phyloP scores from a whole-genome alignment of 1,139 yeast species.

The Pichia sp. region DNA sequence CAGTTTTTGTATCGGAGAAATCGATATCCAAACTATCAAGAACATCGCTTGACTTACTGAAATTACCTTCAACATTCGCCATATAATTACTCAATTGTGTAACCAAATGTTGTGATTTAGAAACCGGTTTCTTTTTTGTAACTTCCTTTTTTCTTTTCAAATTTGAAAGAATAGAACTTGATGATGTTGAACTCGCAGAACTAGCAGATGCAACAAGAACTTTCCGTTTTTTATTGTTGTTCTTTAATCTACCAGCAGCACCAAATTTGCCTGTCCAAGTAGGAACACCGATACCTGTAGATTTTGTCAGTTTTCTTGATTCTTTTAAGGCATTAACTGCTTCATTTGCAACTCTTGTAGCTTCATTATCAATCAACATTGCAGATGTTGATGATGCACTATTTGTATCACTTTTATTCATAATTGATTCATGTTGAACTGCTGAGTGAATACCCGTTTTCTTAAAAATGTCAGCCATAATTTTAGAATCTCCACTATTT shows the following conservation, averaged over 20 bases:
- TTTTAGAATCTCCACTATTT: slow-evolving; percentile 45
- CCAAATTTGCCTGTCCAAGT: slow-evolving; percentile 98
- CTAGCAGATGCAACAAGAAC: neutral
- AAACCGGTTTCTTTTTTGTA: neutral
- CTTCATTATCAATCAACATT: slow-evolving; percentile 62
- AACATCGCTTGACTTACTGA: slow-evolving; percentile 55
- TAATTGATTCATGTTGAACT: slow-evolving; percentile 70
- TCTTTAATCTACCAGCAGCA: slow-evolving; percentile 48
- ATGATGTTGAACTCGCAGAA: slow-evolving; percentile 13
- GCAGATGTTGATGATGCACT: slow-evolving; percentile 14
- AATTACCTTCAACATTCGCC: slow-evolving; percentile 33
- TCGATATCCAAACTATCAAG: slow-evolving; percentile 43
- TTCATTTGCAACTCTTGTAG: slow-evolving; percentile 63
- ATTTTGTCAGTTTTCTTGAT: slow-evolving; percentile 60
- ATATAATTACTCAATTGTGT: slow-evolving; percentile 30
- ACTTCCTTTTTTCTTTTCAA: slow-evolving; percentile 26
- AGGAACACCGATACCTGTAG: slow-evolving; percentile 71
- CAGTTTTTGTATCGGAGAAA: slow-evolving; percentile 48
- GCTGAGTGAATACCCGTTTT: slow-evolving; percentile 71
- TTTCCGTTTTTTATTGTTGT: neutral
- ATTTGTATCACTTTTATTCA: slow-evolving; percentile 40
- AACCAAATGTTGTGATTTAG: slow-evolving; percentile 22
- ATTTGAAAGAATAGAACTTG: slow-evolving; percentile 32
- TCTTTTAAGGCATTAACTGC: slow-evolving; percentile 69
- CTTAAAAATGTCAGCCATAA: slow-evolving; percentile 72